Evolutionary conservation across 1,284 basidiomycete genomes (phyloP).

Genomic region (Sanghuangporus weigelae): DNA sequence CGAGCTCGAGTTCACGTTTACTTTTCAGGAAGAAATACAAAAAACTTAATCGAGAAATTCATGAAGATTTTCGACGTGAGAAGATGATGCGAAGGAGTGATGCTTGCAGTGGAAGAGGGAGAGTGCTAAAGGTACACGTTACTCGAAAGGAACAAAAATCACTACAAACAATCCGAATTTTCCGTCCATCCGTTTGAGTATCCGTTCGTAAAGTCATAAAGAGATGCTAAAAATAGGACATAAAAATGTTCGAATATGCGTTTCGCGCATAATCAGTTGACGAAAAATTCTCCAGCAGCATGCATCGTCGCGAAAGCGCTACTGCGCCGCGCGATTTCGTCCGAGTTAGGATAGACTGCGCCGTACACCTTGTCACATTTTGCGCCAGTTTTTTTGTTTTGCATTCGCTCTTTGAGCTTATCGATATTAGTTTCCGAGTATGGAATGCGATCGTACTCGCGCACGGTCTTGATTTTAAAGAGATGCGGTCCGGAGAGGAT

Average conservation of each 20-base stretch:
- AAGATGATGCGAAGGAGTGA: not conserved
- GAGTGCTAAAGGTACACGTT: not conserved
- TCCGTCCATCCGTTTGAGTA: not conserved
- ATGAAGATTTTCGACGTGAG: not conserved
- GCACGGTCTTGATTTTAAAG: constrained; percentile 4
- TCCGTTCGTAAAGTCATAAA: not conserved
- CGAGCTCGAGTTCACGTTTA: not conserved
- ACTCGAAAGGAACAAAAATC: not conserved
- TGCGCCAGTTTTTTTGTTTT: not conserved
- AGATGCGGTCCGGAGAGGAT: constrained; percentile 10
- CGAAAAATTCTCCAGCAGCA: not conserved
- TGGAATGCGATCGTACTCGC: constrained; percentile 5
- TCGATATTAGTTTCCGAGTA: constrained; percentile 6
- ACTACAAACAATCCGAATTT: too few relatives aligned
- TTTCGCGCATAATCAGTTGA: not conserved
- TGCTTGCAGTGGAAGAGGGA: not conserved
- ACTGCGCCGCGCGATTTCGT: not conserved
- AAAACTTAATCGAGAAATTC: too few relatives aligned
- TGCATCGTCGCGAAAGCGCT: not conserved
- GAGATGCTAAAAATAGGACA: not conserved
- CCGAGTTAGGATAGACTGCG: not conserved
- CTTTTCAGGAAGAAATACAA: too few relatives aligned
- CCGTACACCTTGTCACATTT: not conserved
- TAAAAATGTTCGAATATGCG: not conserved
- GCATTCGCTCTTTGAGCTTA: not conserved